These are phyloP conservation scores for Chloranthus sessilifolius DNA, from an alignment of 164 flowering plant species.

Conservation along the genomic window DNA sequence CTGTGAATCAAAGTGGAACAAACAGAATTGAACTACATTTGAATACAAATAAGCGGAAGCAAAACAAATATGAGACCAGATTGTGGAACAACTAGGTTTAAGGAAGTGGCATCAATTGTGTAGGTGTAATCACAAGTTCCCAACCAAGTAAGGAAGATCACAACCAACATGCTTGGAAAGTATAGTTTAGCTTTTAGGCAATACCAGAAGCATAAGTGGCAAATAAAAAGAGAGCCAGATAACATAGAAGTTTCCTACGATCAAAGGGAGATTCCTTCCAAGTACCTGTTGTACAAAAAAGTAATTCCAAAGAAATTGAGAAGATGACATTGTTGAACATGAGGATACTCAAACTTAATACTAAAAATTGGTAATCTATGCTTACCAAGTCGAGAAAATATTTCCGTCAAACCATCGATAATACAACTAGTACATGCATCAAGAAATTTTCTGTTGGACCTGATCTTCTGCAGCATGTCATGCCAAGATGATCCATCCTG, in stretches of 20 bases:
- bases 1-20: too few species aligned
- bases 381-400: constrained; percentile 19
- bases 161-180: background rate
- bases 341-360: background rate
- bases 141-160: too few species aligned
- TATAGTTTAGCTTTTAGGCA: too few species aligned
- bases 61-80: too few species aligned
- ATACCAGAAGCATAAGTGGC: constrained; percentile 18
- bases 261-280: constrained; percentile 25
- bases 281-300: constrained; percentile 16
- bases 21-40: too few species aligned
- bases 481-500: constrained; percentile 18
- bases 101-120: too few species aligned
- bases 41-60: too few species aligned
- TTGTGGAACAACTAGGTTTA: too few species aligned
- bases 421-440: constrained; percentile 19
- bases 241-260: constrained; percentile 17
- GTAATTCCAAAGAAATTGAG: background rate
- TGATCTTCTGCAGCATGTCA: constrained; percentile 20
- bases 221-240: constrained; percentile 21
- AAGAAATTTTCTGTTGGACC: constrained; percentile 18
- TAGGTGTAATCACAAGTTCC: too few species aligned
- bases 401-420: constrained; percentile 18
- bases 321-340: background rate
- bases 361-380: background rate